Percentiles rank a stretch among this genome's conserved stretches.
These are phyloP conservation scores for Aspergillus sclerotialis DNA, from an alignment of 2,329 filamentous ascomycete species.

Conservation along the genomic window DNA sequence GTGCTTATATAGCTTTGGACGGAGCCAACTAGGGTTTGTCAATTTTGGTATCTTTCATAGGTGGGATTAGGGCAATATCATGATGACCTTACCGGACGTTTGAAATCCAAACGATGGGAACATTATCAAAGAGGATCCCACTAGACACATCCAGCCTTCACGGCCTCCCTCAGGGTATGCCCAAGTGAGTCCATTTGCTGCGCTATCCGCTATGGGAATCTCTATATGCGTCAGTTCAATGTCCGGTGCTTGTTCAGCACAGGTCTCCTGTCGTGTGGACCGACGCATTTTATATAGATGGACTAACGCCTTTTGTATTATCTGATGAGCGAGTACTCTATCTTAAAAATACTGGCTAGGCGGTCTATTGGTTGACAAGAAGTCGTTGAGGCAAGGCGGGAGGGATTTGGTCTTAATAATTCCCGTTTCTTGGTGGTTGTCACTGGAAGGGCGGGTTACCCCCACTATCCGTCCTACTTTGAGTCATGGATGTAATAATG, in stretches of 20 bases:
- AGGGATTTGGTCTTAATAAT: no score
- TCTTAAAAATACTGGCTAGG: no score
- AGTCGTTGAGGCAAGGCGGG: no score
- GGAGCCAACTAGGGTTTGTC: conserved; percentile 33
- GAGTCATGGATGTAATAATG: no score
- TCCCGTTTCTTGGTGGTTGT: no score
- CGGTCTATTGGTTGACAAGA: no score
- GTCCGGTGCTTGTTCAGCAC: background rate
- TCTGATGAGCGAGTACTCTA: no score
- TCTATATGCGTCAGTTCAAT: background rate
- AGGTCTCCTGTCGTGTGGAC: background rate
- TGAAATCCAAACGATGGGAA: conserved; percentile 42
- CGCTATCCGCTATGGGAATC: background rate
- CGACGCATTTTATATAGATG: background rate
- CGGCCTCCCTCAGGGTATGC: conserved; percentile 25
- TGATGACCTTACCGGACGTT: conserved; percentile 21
- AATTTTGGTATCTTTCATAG: background rate
- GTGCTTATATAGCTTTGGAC: conserved; percentile 42
- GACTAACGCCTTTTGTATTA: no score
- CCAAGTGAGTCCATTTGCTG: conserved; percentile 4
- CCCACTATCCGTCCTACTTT: no score
- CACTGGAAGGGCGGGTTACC: no score
- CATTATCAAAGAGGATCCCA: conserved; percentile 29
- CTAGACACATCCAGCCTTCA: conserved; percentile 27
- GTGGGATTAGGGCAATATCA: background rate